Evolutionary conservation across 768 basidiomycete species (phyloP).

Genomic region (Lentinula detonsa): DNA sequence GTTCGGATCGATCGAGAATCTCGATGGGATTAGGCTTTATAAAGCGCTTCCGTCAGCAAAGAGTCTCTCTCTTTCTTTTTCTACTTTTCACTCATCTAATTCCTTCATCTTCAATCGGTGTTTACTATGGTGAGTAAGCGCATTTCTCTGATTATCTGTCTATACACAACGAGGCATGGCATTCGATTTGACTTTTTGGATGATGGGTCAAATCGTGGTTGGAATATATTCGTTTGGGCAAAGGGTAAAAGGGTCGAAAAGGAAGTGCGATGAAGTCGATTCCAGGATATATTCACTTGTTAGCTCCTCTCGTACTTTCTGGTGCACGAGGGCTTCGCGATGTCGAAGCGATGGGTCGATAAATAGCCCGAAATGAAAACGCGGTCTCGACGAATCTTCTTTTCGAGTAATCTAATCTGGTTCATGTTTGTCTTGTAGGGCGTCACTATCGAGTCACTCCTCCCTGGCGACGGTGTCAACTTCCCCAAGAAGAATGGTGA

Average conservation of each 20-base stretch:
- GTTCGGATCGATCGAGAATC: background rate
- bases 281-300: background rate
- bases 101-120: background rate
- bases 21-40: background rate
- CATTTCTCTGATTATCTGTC: background rate
- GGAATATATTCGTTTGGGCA: background rate
- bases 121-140: background rate
- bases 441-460: constrained; percentile 55
- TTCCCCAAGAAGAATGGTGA: constrained; percentile 71
- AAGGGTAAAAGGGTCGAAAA: background rate
- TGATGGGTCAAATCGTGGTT: background rate
- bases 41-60: background rate
- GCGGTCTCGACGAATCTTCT: too few relatives aligned
- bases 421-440: constrained; percentile 38
- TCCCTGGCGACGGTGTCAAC: constrained; percentile 53
- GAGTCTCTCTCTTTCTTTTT: background rate
- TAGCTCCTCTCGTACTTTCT: background rate
- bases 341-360: background rate
- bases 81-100: background rate
- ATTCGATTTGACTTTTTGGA: background rate
- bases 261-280: background rate
- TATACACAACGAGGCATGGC: background rate
- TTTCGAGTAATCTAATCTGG: background rate
- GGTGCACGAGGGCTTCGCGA: background rate
- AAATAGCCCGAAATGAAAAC: background rate